phyloP scores from a whole-genome alignment of 257 asterid genomes.

The Salvia rosmarinus region DNA sequence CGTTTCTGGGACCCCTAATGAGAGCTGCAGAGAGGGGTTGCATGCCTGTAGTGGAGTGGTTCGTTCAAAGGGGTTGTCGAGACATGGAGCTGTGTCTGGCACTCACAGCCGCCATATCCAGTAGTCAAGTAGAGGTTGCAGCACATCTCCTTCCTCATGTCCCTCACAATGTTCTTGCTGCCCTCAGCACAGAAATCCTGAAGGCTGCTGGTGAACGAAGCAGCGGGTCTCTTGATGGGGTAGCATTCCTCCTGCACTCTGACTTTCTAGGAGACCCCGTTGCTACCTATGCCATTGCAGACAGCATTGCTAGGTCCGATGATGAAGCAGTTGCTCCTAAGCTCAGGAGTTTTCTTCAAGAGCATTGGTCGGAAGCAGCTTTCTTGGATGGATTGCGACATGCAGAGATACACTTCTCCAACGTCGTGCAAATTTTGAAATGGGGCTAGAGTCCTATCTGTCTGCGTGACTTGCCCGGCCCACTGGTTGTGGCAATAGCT shows the following conservation, averaged over 20 bases:
- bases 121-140: conserved; percentile 80
- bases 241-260: conserved; percentile 80
- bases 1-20: conserved; percentile 95
- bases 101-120: conserved; percentile 95
- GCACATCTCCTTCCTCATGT: conserved; percentile 92
- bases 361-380: conserved; percentile 89
- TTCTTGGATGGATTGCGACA: conserved; percentile 57
- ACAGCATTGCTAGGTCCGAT: conserved; percentile 75
- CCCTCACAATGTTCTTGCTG: conserved; percentile 89
- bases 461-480: conserved; percentile 77
- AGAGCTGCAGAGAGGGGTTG: conserved; percentile 98
- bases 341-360: conserved; percentile 64
- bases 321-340: conserved; percentile 86
- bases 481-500: conserved; percentile 77
- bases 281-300: conserved; percentile 89
- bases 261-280: conserved; percentile 82
- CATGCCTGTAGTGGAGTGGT: conserved; percentile 91
- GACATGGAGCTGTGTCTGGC: conserved; percentile 99
- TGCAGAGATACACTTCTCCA: conserved; percentile 67
- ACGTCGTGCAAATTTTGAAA: conserved; percentile 61
- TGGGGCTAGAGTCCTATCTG: conserved; percentile 74
- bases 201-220: conserved; percentile 97
- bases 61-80: conserved; percentile 83
- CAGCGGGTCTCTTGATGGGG: conserved; percentile 91
- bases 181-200: conserved; percentile 87